phyloP scores from a whole-genome alignment of 164 flowering plant genomes.

The Aristolochia californica region DNA sequence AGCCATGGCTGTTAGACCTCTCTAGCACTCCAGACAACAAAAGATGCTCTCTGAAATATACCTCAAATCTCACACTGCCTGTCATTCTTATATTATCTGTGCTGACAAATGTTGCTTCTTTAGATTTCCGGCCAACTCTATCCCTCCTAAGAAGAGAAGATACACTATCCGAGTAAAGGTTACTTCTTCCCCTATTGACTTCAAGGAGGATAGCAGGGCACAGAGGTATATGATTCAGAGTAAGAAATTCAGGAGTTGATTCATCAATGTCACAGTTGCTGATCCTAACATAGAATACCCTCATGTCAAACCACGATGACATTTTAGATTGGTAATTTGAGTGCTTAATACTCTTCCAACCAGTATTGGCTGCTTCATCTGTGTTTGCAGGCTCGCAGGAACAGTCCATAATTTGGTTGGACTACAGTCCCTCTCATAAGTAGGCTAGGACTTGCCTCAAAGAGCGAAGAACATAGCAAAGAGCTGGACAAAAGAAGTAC shows the following conservation, averaged over 20 bases:
- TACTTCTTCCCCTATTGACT: constrained; percentile 54
- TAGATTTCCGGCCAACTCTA: constrained; percentile 60
- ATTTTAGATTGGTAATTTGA: constrained; percentile 26
- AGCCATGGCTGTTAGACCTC: constrained; percentile 41
- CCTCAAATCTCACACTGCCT: constrained; percentile 74
- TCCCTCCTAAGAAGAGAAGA: constrained; percentile 59
- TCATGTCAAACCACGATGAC: constrained; percentile 60
- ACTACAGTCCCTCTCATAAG: too few species aligned
- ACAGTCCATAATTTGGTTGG: constrained; percentile 24
- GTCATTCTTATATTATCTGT: constrained; percentile 67
- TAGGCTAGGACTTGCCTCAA: too few species aligned
- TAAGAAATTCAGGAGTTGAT: constrained; percentile 58
- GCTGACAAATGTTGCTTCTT: constrained; percentile 73
- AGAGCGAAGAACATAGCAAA: too few species aligned
- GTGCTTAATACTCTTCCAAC: constrained; percentile 17
- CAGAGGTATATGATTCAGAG: constrained; percentile 63
- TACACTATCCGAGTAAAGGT: constrained; percentile 49
- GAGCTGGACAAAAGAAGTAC: too few species aligned
- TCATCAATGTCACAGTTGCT: constrained; percentile 57
- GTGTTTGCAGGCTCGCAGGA: constrained; percentile 19
- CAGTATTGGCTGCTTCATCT: constrained; percentile 23
- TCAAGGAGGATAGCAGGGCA: constrained; percentile 60
- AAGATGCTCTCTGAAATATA: constrained; percentile 46
- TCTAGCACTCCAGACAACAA: constrained; percentile 61
- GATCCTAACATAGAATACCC: constrained; percentile 74